Evolutionary conservation across 2,329 filamentous ascomycete species (phyloP).

Genomic region (Diaporthe citri): DNA sequence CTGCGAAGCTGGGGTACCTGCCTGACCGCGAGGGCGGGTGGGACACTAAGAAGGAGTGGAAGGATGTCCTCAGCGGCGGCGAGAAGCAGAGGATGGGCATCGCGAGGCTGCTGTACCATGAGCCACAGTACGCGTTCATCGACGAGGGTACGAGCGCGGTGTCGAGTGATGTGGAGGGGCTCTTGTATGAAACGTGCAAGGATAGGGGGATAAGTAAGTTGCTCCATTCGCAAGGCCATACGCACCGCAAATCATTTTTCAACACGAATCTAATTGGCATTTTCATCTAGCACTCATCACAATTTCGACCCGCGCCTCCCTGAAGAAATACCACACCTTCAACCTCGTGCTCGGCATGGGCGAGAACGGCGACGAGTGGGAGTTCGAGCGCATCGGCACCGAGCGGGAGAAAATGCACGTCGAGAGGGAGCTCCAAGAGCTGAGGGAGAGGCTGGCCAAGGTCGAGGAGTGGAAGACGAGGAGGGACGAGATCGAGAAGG

Average conservation of each 20-base stretch:
- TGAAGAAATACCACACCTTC: constrained; percentile 96
- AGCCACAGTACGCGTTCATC: constrained; percentile 92
- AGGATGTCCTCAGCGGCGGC: constrained; percentile 95
- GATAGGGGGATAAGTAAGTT: constrained; percentile 90
- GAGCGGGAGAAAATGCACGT: constrained; percentile 93
- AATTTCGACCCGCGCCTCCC: constrained; percentile 91
- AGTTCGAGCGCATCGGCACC: constrained; percentile 93
- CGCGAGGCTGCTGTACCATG: constrained; percentile 91
- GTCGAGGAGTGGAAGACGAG: constrained; percentile 88
- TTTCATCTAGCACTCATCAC: constrained; percentile 81
- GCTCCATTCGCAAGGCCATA: neutral
- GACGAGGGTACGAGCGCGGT: constrained; percentile 97
- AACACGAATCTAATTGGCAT: constrained; percentile 42
- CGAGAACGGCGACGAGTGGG: constrained; percentile 86
- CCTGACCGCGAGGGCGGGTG: constrained; percentile 93
- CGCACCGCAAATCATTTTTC: neutral
- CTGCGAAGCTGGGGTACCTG: constrained; percentile 88
- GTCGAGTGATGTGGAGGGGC: constrained; percentile 91
- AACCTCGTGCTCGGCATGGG: constrained; percentile 89
- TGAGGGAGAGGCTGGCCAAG: constrained; percentile 82
- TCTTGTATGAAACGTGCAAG: constrained; percentile 94
- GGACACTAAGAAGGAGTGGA: constrained; percentile 98
- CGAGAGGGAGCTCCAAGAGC: constrained; percentile 88
- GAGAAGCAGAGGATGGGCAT: constrained; percentile 98
- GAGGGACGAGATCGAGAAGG: constrained; percentile 83